phyloP scores from a whole-genome alignment of 129 eudicot genomes.

The Artemisia tridentata region DNA sequence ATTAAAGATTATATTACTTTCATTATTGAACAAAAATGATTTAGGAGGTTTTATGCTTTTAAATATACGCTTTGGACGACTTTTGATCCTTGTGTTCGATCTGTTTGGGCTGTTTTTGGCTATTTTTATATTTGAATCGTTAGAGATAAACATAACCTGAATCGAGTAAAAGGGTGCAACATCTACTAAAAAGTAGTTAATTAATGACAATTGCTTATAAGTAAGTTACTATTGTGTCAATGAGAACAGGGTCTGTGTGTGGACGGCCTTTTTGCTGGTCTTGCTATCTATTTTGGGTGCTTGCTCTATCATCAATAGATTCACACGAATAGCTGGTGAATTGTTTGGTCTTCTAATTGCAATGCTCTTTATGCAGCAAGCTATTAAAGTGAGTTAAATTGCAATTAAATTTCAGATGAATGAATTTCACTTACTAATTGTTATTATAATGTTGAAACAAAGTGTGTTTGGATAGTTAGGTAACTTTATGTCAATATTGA shows the following conservation, averaged over 20 bases:
- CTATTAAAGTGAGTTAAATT: slow-evolving; percentile 66
- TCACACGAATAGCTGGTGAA: slow-evolving; percentile 96
- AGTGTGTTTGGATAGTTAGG: neutral
- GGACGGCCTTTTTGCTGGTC: slow-evolving; percentile 93
- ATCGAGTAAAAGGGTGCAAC: neutral
- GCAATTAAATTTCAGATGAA: neutral
- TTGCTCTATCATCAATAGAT: slow-evolving; percentile 95
- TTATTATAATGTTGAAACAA: slow-evolving; percentile 13
- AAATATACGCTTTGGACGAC: neutral
- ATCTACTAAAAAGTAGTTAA: neutral
- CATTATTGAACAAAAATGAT: neutral
- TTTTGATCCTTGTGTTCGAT: neutral
- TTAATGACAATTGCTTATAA: slow-evolving; percentile 9
- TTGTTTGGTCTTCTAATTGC: slow-evolving; percentile 93
- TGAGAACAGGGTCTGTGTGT: slow-evolving; percentile 83
- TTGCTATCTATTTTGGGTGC: slow-evolving; percentile 87
- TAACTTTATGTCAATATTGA: too few relatives aligned
- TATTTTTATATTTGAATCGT: slow-evolving; percentile 1
- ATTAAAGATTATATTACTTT: neutral
- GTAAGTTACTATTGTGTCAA: slow-evolving; percentile 17
- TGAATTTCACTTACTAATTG: neutral
- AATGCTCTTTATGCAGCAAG: slow-evolving; percentile 99
- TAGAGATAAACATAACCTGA: neutral
- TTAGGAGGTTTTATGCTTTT: slow-evolving; percentile 17
- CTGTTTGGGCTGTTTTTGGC: slow-evolving; percentile 2